phyloP scores from a whole-genome alignment of 176 grass and related monocot genomes.

The Oryza australiensis region DNA sequence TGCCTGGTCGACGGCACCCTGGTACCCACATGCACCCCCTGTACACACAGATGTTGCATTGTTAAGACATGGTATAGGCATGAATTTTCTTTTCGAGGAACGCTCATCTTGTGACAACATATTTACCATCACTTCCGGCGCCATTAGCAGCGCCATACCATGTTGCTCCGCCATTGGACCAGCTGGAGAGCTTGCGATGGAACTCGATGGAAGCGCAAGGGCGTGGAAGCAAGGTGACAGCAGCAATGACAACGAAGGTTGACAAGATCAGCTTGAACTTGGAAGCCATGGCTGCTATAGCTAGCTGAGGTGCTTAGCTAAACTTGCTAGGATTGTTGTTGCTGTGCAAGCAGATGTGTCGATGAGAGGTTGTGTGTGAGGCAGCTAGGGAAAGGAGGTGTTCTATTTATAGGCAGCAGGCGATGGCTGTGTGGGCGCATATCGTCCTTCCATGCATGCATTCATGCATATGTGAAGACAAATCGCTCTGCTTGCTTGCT shows the following conservation, averaged over 20 bases:
- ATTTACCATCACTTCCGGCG: slow-evolving; percentile 77
- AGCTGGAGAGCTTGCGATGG: slow-evolving; percentile 57
- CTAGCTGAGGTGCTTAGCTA: background rate
- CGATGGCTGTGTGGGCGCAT: background rate
- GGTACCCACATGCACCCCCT: slow-evolving; percentile 79
- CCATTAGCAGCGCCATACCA: slow-evolving; percentile 70
- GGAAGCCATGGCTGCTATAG: slow-evolving; percentile 36
- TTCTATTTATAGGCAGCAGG: slow-evolving; percentile 57
- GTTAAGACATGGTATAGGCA: background rate
- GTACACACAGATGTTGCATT: background rate
- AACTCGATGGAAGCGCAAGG: slow-evolving; percentile 38
- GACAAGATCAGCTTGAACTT: slow-evolving; percentile 7
- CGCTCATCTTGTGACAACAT: background rate
- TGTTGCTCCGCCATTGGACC: slow-evolving; percentile 50
- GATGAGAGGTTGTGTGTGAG: background rate
- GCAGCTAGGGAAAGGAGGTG: background rate
- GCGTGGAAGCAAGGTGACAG: slow-evolving; percentile 20
- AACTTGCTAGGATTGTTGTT: background rate
- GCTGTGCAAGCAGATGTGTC: background rate
- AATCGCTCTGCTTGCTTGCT: background rate
- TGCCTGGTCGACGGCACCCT: slow-evolving; percentile 38
- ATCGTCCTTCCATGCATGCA: background rate
- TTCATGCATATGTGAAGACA: background rate
- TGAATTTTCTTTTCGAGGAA: background rate
- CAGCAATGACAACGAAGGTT: background rate